phyloP scores from a whole-genome alignment of 2,329 filamentous ascomycete genomes.

The Claviceps purpurea region DNA sequence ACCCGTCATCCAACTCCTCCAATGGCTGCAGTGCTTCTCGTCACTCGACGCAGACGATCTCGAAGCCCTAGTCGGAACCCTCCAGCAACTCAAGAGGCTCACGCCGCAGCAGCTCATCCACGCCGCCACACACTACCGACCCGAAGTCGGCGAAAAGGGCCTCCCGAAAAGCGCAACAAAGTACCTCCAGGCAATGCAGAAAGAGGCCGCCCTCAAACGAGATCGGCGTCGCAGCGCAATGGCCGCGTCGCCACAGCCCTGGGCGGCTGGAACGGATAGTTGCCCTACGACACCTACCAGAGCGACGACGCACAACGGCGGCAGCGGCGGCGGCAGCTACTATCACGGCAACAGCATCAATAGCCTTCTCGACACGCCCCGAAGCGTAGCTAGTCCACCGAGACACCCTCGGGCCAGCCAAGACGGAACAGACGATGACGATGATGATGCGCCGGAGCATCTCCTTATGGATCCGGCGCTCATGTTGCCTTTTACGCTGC shows the following conservation, averaged over 20 bases:
- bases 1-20: conserved; percentile 82
- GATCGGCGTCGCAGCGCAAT: conserved; percentile 35
- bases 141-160: conserved; percentile 89
- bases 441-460: conserved; percentile 57
- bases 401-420: conserved; percentile 16
- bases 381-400: conserved; percentile 26
- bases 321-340: conserved; percentile 6
- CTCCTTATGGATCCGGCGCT: conserved; percentile 78
- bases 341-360: background rate
- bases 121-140: conserved; percentile 80
- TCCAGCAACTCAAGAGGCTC: conserved; percentile 77
- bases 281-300: conserved; percentile 32
- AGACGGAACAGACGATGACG: conserved; percentile 29
- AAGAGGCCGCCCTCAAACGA: conserved; percentile 51
- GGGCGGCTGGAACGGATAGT: conserved; percentile 21
- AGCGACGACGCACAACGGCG: conserved; percentile 20
- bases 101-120: conserved; percentile 84
- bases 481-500: conserved; percentile 89
- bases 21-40: conserved; percentile 97
- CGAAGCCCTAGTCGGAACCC: conserved; percentile 73
- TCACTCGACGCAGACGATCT: conserved; percentile 75
- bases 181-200: conserved; percentile 69
- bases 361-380: conserved; percentile 28
- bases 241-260: conserved; percentile 29
- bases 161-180: conserved; percentile 80